phyloP scores from a whole-genome alignment of 441 rosid genomes.

The Erysimum cheiri region DNA sequence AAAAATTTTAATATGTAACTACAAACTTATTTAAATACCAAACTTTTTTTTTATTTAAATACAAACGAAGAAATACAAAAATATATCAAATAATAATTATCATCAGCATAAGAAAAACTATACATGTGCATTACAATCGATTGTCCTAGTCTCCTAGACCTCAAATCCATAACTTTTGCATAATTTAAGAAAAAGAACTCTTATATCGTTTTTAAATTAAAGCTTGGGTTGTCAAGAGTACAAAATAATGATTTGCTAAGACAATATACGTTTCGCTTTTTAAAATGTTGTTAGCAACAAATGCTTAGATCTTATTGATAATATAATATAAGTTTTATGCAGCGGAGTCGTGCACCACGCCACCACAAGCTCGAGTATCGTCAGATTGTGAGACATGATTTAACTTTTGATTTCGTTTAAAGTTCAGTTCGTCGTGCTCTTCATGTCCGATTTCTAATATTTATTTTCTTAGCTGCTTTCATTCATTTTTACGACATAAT shows the following conservation, averaged over 20 bases:
- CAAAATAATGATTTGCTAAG: neutral
- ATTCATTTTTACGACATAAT: neutral
- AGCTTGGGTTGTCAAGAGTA: neutral
- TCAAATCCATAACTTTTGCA: neutral
- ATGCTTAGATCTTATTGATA: neutral
- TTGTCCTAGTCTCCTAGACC: neutral
- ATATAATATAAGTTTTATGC: neutral
- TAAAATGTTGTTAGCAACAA: neutral
- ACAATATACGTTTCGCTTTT: neutral
- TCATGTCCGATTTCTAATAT: slow-evolving; percentile 6
- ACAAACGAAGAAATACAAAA: neutral
- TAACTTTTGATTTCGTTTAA: slow-evolving; percentile 2
- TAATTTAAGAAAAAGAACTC: neutral
- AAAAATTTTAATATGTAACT: no score
- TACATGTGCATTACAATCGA: neutral
- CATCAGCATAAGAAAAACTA: neutral
- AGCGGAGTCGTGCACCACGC: slow-evolving; percentile 22
- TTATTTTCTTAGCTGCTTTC: neutral
- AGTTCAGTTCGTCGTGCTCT: slow-evolving; percentile 25
- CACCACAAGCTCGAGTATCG: slow-evolving; percentile 8
- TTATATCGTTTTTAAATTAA: no score
- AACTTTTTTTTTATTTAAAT: neutral
- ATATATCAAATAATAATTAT: neutral
- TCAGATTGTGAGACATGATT: slow-evolving; percentile 1
- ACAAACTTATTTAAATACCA: neutral